These are phyloP conservation scores for Lyophyllum shimeji DNA, from an alignment of 768 basidiomycete genomes.

Conservation along the genomic window DNA sequence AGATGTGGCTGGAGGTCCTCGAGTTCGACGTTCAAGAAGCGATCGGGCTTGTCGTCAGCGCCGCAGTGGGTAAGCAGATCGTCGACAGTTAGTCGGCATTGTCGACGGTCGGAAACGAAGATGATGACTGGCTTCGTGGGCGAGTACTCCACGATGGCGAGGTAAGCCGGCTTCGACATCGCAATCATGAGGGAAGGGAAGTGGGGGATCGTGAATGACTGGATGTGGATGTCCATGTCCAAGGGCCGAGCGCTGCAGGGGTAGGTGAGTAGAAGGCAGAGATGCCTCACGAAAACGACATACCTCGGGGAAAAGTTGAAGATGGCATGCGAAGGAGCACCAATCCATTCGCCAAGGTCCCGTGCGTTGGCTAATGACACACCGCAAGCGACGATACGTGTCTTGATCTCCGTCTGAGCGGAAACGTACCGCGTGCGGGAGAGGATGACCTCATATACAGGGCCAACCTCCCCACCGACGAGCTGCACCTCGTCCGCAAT, in stretches of 20 bases:
- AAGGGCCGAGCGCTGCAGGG: slow-evolving; percentile 81
- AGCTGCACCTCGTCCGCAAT: slow-evolving; percentile 97
- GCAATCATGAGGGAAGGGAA: slow-evolving; percentile 98
- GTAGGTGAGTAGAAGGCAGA: slow-evolving; percentile 4
- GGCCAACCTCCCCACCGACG: slow-evolving; percentile 92
- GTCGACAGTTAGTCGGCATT: slow-evolving; percentile 91
- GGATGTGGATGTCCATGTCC: slow-evolving; percentile 96
- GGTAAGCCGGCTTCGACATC: slow-evolving; percentile 98
- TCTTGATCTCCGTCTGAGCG: slow-evolving; percentile 89
- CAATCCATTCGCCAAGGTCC: slow-evolving; percentile 98
- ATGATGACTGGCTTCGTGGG: slow-evolving; percentile 83
- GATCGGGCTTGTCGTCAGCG: slow-evolving; percentile 80
- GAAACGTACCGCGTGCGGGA: slow-evolving; percentile 97
- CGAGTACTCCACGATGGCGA: slow-evolving; percentile 88
- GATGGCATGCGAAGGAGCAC: slow-evolving; percentile 87
- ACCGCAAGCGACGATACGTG: slow-evolving; percentile 91
- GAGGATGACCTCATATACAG: slow-evolving; percentile 94
- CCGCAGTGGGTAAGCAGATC: slow-evolving; percentile 87
- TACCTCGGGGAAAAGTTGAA: slow-evolving; percentile 97
- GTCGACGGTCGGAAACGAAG: slow-evolving; percentile 91
- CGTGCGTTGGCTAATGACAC: slow-evolving; percentile 95
- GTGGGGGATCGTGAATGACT: slow-evolving; percentile 95
- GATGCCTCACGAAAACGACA: slow-evolving; percentile 14
- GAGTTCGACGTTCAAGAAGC: slow-evolving; percentile 88
- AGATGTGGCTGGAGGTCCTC: slow-evolving; percentile 85